Percentiles rank a stretch among this genome's conserved stretches.
These are phyloP conservation scores for Choiromyces venosus DNA, from an alignment of 495 filamentous ascomycete species.

Conservation along the genomic window DNA sequence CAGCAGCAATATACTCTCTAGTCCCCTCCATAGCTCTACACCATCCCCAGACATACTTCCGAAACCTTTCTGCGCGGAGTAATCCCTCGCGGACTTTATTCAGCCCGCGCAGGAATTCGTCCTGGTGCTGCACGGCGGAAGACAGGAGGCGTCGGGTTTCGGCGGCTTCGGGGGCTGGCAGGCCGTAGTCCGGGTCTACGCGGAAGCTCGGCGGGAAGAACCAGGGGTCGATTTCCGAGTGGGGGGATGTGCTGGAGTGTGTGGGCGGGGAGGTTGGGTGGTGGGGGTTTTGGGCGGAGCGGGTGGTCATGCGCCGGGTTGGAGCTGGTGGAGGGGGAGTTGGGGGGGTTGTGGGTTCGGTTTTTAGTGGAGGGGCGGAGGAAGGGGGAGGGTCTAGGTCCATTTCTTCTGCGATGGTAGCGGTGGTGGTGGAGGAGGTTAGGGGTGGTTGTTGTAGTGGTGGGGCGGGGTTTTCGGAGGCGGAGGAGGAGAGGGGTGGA, in stretches of 20 bases:
- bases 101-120: conserved; percentile 81
- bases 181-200: conserved; percentile 70
- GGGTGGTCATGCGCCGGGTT: conserved; percentile 1
- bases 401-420: conserved; percentile 10
- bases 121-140: conserved; percentile 88
- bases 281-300: conserved; percentile 58
- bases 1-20: conserved; percentile 63
- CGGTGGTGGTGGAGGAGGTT: background rate
- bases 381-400: conserved; percentile 27
- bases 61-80: conserved; percentile 68
- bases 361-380: conserved; percentile 21
- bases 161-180: conserved; percentile 76
- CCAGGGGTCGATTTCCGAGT: conserved; percentile 64
- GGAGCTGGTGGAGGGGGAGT: conserved; percentile 7
- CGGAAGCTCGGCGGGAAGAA: conserved; percentile 63
- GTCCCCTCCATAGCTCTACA: conserved; percentile 44
- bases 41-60: conserved; percentile 75
- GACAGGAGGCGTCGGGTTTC: conserved; percentile 78
- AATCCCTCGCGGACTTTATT: conserved; percentile 70
- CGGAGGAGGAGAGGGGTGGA: no score
- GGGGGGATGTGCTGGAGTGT: conserved; percentile 36
- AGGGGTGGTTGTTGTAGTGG: no score
- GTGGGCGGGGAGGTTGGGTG: conserved; percentile 50
- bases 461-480: conserved; percentile 3
- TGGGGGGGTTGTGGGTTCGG: conserved; percentile 12